Evolutionary conservation across 768 basidiomycete species (phyloP), one percentile per base, ranked within the genome.

Genomic region (Coprinopsis sp.): DNA sequence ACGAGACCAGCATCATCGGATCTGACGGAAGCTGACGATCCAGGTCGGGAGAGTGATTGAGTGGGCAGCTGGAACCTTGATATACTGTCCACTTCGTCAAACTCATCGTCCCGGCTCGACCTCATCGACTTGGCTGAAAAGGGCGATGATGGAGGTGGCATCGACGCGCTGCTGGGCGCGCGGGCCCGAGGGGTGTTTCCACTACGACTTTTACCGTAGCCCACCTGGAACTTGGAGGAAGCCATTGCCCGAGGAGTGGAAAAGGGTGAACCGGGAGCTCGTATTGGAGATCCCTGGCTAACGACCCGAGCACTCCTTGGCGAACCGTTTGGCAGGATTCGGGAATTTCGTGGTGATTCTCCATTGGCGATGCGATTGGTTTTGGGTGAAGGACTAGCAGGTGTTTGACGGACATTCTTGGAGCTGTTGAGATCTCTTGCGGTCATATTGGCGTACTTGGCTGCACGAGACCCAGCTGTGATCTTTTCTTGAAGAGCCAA

Each of bases 391-490:
- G 63, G 55, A 37, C 52, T 51, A 37, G 58, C 56, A 33, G 57
- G 55, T 10, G 60, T 57, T 11, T 63, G 64, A 51, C 58, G 62
- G 13, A 60, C 50, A 31, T 53, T 52, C 40, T 51, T 56, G 24
- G 50, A 51, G 13, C 42, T 50, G 13, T 47, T 79, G 49, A 94
- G 74, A 54, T 91, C 87, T 58, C 84, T 80, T 1, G 91, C 91
- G 1, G 89, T 93, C 78, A 92, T 80, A 13, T 82, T 80, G 25
- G 85, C 71, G 60, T 92, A 93, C 62, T 84, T 87, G 33, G 87
- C 85, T 8, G 91, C 91, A 36, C 91, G 73, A 2, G 90, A 90
- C 3, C 91, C 91, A 5, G 81, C 82, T 3, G 91, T 90, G 48
- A 93, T 82, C 54, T 69, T 67, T 58, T 69, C 63, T 5, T 64